These are phyloP conservation scores for Elsinoe necatrix DNA, from an alignment of 2,329 filamentous ascomycete genomes.

Conservation along the genomic window DNA sequence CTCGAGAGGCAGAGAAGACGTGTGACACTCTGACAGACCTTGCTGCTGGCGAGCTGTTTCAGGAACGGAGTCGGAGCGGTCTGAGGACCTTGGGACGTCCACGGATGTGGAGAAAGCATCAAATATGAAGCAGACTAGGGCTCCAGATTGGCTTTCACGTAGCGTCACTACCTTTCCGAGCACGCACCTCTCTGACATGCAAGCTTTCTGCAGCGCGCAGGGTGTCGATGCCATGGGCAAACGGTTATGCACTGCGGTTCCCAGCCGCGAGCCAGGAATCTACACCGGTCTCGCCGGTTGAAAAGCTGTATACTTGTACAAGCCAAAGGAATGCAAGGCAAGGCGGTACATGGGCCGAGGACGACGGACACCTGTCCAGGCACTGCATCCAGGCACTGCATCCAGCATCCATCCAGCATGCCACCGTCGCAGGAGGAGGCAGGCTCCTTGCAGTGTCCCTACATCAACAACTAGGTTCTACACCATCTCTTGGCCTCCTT, in stretches of 20 bases:
- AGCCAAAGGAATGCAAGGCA: neutral
- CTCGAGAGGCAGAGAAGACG: constrained; percentile 1
- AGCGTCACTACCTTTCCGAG: neutral
- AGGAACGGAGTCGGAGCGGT: constrained; percentile 12
- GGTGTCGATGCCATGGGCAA: neutral
- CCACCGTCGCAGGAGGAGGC: neutral
- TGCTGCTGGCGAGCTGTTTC: constrained; percentile 6
- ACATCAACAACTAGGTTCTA: neutral
- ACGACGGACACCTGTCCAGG: neutral
- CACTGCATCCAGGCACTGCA: neutral
- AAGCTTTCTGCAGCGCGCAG: constrained; percentile 4
- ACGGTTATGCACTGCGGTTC: neutral
- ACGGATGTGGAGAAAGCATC: constrained; percentile 2
- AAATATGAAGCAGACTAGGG: neutral
- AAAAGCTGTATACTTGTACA: neutral
- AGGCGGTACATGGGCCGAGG: neutral
- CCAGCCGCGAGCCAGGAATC: neutral
- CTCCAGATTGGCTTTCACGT: neutral
- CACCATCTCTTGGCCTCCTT: neutral
- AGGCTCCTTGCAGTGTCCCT: neutral
- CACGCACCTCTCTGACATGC: neutral
- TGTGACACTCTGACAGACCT: neutral
- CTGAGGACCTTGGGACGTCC: neutral
- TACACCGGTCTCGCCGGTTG: neutral
- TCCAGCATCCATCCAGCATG: neutral